phyloP scores from a whole-genome alignment of 345 rosid species.

The Pistacia integerrima region DNA sequence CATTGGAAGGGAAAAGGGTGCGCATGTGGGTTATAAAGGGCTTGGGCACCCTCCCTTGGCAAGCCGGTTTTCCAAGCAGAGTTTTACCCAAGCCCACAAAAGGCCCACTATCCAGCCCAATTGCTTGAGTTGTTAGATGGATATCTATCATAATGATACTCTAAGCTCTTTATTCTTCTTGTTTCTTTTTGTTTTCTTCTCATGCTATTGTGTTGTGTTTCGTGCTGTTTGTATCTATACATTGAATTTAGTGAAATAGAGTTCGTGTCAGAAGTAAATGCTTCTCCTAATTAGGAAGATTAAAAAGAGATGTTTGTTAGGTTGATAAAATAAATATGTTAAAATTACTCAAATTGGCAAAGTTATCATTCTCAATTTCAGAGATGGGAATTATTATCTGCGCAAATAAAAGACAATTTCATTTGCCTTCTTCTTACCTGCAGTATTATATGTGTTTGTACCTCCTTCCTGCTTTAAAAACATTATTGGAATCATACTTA shows the following conservation, averaged over 20 bases:
- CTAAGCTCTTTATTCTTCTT: too few relatives aligned
- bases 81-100: too few relatives aligned
- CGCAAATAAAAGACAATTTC: not conserved
- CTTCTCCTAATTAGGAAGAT: not conserved
- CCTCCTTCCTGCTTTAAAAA: not conserved
- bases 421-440: conserved; percentile 19
- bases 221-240: too few relatives aligned
- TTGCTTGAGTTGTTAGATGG: too few relatives aligned
- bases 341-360: not conserved
- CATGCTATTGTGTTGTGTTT: not conserved
- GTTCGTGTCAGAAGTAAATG: not conserved
- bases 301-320: not conserved
- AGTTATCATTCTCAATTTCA: not conserved
- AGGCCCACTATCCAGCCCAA: too few relatives aligned
- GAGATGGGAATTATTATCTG: not conserved
- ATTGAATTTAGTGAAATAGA: conserved; percentile 1
- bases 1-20: too few relatives aligned
- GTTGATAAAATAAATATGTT: not conserved
- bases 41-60: too few relatives aligned
- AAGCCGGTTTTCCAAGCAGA: too few relatives aligned
- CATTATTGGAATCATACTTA: conserved; percentile 5
- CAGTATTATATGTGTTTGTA: not conserved
- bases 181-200: not conserved
- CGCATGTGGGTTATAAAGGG: too few relatives aligned
- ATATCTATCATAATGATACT: not conserved